Evolutionary conservation across 2,329 filamentous ascomycete genomes (phyloP).

Genomic region (Diatrype stigma): DNA sequence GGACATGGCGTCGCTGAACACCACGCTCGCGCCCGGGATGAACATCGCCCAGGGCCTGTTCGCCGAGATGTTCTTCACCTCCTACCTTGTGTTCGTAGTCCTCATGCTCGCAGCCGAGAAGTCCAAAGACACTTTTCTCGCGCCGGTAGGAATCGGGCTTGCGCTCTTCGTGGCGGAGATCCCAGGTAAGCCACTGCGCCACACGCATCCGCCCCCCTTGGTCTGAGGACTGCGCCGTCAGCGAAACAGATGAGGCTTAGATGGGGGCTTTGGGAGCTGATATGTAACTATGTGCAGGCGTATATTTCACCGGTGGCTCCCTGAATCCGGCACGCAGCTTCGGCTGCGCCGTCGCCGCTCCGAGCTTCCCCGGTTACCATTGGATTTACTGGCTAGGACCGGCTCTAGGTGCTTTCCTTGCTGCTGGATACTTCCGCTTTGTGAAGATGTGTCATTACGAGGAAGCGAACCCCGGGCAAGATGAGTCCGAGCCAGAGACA

Average conservation of each 20-base stretch:
- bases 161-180: constrained; percentile 53
- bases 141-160: constrained; percentile 63
- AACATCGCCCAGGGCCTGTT: constrained; percentile 50
- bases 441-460: constrained; percentile 42
- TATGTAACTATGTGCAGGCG: no score
- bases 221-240: no score
- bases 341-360: constrained; percentile 36
- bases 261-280: no score
- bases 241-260: no score
- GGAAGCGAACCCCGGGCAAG: constrained; percentile 34
- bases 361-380: constrained; percentile 33
- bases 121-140: constrained; percentile 61
- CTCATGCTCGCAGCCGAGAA: constrained; percentile 66
- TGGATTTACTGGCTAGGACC: constrained; percentile 47
- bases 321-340: constrained; percentile 42
- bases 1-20: constrained; percentile 28
- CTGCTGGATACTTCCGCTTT: constrained; percentile 36
- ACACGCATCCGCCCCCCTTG: background rate
- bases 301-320: constrained; percentile 37
- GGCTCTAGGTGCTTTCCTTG: constrained; percentile 36
- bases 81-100: constrained; percentile 55
- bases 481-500: constrained; percentile 11
- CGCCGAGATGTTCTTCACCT: constrained; percentile 58
- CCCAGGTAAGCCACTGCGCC: constrained; percentile 23
- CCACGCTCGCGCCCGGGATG: constrained; percentile 15